Base-by-base conservation (phyloP, 768 basidiomycete species). In the Mycena chlorophos region DNA sequence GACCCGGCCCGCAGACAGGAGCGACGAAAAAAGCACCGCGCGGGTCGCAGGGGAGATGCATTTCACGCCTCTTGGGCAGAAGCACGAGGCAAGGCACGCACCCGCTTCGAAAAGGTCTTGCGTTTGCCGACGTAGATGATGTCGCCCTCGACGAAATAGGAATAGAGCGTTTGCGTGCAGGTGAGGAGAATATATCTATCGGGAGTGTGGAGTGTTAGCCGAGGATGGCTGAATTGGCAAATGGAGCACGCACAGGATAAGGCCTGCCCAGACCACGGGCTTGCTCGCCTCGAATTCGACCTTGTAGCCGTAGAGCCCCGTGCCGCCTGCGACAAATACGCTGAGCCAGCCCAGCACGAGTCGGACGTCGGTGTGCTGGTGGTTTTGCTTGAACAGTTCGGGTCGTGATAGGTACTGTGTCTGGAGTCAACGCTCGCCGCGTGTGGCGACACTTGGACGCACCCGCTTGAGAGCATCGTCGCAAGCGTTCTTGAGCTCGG, bases 381-480 rank as follows among this genome's bases (percentile, higher is more conserved):
- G 81, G 31, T 86, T 92, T 68, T 90, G 89, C 56, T 88, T 90
- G 77, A 94, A 98, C 34, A 92, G 71, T 51, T 87, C 85, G 8
- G 89, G 89, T 52, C 87, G 79, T 51, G 89, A 83, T 39, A 95
- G 78, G 68, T 86, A 90, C 92, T 95, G 69, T n/a, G 16, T 20
- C 12, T 16, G 25, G 53, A 30, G 61, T 57, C 39, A 56, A 52
- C 5, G 30, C 29, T 19, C 23, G 17, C 20, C 25, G 17, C 28
- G 14, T 34, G 31, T 16, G 34, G 22, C 16, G 30, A 31, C 37
- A 14, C 27, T 20, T 20, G 47, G 37, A 75, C 76, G 54, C 68
- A 96, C 94, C 66, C 91, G 87, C 72, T 91, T 93, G 55, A 98
- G 75, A 42, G 88, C 87, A 73, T 98, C 95, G 71, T 98, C 95